Evolutionary conservation across 2,329 filamentous ascomycete genomes (phyloP).

Genomic region (Alternaria viburni): DNA sequence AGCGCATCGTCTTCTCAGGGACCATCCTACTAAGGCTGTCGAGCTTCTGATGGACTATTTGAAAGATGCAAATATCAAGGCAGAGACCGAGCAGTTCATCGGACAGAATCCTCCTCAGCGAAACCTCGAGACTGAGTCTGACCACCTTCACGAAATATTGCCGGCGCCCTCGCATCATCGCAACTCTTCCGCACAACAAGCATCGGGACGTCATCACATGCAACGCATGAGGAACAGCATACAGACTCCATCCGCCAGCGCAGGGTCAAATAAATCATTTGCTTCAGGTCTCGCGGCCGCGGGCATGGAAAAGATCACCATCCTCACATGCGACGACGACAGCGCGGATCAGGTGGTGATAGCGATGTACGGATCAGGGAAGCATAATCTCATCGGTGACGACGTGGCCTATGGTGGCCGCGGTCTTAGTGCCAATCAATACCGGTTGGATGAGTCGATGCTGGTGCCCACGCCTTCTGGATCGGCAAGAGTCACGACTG

Average conservation of each 20-base stretch:
- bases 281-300: background rate
- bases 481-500: accelerated
- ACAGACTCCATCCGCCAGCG: background rate
- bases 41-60: background rate
- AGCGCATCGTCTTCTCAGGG: background rate
- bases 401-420: background rate
- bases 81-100: too few species aligned
- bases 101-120: too few species aligned
- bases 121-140: too few species aligned
- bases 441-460: background rate
- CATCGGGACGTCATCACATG: too few species aligned
- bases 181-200: background rate
- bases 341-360: background rate
- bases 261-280: background rate
- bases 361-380: background rate
- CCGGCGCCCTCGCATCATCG: background rate
- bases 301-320: background rate
- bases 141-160: too few species aligned
- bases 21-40: background rate
- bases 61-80: too few species aligned
- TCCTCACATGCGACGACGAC: background rate
- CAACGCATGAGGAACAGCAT: too few species aligned
- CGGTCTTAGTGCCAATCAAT: background rate
- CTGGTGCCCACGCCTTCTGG: background rate
- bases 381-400: background rate